phyloP scores from a whole-genome alignment of 2,329 filamentous ascomycete species.

The Conoideocrella luteorostrata region DNA sequence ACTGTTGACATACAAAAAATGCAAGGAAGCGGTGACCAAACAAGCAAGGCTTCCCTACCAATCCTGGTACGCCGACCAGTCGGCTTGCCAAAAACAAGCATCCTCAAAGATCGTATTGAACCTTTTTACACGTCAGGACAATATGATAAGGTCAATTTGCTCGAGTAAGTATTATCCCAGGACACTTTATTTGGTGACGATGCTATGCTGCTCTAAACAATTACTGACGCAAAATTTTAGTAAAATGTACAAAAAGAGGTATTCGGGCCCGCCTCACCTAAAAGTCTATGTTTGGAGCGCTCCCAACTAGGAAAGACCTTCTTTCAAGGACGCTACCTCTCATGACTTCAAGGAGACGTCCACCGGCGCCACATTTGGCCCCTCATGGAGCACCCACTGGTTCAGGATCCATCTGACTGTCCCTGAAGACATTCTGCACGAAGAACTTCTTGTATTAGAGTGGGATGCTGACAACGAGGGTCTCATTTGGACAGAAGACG shows the following conservation, averaged over 20 bases:
- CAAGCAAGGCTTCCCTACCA: slow-evolving; percentile 45
- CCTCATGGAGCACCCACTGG: slow-evolving; percentile 97
- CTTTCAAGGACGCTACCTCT: slow-evolving; percentile 74
- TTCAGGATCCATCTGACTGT: slow-evolving; percentile 79
- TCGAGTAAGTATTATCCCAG: slow-evolving; percentile 63
- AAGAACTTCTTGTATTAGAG: slow-evolving; percentile 85
- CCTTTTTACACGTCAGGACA: slow-evolving; percentile 77
- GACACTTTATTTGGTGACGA: too few species aligned
- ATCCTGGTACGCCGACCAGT: slow-evolving; percentile 45
- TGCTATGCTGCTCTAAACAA: too few species aligned
- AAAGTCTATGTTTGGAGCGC: slow-evolving; percentile 83
- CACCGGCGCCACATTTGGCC: slow-evolving; percentile 77
- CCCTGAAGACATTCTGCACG: slow-evolving; percentile 63
- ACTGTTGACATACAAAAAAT: slow-evolving; percentile 32
- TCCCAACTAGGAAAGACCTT: slow-evolving; percentile 70
- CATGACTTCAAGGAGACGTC: slow-evolving; percentile 69
- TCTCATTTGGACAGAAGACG: slow-evolving; percentile 86
- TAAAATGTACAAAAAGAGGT: slow-evolving; percentile 32
- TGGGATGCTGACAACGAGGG: slow-evolving; percentile 96
- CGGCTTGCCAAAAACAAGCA: slow-evolving; percentile 75
- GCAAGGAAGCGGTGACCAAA: slow-evolving; percentile 42
- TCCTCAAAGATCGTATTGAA: slow-evolving; percentile 77
- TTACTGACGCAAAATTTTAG: slow-evolving; percentile 17
- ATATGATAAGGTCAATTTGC: slow-evolving; percentile 68
- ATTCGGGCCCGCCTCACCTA: slow-evolving; percentile 66